Evolutionary conservation across 345 rosid genomes (phyloP).

Genomic region (Laguncularia racemosa): DNA sequence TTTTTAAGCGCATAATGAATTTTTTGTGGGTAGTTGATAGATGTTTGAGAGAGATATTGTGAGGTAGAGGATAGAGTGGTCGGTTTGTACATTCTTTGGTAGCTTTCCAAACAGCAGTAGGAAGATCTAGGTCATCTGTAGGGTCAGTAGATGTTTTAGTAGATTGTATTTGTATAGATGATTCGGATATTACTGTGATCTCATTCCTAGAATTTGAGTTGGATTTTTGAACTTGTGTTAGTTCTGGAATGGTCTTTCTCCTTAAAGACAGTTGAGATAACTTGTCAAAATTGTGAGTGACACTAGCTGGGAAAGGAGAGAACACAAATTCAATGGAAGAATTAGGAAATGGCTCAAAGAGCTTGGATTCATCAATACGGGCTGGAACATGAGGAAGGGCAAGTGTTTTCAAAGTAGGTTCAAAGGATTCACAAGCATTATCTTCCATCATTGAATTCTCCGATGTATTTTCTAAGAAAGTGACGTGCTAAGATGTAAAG

Average conservation of each 20-base stretch:
- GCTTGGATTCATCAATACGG: not conserved
- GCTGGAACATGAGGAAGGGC: not conserved
- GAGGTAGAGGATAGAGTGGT: no score
- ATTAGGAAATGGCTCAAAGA: not conserved
- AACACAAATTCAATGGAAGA: not conserved
- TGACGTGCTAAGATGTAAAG: not conserved
- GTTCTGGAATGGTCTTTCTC: not conserved
- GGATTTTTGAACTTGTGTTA: not conserved
- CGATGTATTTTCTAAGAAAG: not conserved
- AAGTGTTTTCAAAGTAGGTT: not conserved
- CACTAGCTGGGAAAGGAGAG: not conserved
- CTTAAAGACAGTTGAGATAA: not conserved
- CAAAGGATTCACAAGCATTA: not conserved
- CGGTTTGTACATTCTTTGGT: no score
- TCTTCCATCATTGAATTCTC: not conserved
- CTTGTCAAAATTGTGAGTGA: no score
- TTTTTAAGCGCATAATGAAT: no score
- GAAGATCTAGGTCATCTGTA: not conserved
- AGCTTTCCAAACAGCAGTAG: not conserved
- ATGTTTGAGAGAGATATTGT: no score
- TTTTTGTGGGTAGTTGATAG: no score
- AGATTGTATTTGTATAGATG: not conserved
- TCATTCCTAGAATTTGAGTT: not conserved
- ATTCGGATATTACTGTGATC: not conserved
- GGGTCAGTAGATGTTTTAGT: not conserved